Evolutionary conservation across 371 early-diverging fungal species (phyloP), one percentile per base, ranked within the genome.

Genomic region (Apophysomyces sp.): DNA sequence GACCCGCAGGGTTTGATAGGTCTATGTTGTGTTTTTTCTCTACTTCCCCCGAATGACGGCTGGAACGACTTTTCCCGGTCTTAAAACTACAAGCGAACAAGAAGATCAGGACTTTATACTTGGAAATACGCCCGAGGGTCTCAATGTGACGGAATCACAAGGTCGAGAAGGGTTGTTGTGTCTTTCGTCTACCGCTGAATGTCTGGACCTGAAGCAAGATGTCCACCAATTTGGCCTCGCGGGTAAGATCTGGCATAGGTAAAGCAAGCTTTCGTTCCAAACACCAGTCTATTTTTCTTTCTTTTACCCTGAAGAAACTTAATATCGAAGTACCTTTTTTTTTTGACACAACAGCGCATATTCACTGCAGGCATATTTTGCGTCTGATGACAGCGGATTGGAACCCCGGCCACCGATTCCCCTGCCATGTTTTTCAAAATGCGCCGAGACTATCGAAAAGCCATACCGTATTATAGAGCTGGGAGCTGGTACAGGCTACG

Each of bases 401-500:
- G 68, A 65, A 18, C 79, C 79, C 2, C 29, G 27, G 9, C 49
- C 66, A 11, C 73, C 76, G n/a, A 73, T 78, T 29, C 76, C 79
- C 12, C 6, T 18, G 16, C 32, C 31, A 12, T 68, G 54, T 18
- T 63, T 51, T 57, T 36, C 32, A 29, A 30, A 66, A 26, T 29
- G 26, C n/a, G 9, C 52, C 24, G 21, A 18, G 16, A 18, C 55
- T 2, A 40, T 54, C 1, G 57, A 60, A 44, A 44, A 21, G 15
- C 69, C 73, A 2, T 76, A 60, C 11, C 69, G 77, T 11, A 74
- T 81, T 15, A 51, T 81, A 16, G 82, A 81, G 53, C 63, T 81
- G 2, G 82, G 82, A 5, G 83, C 86, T 16, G 86, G 86, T 8
- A 84, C 85, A 18, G 86, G 86, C 7, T 86, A 83, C 55, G 81